A percentile compares a stretch with the other conserved stretches of the same genome.
These are phyloP conservation scores for Brasenia schreberi DNA, from an alignment of 164 flowering plant species.

Conservation along the genomic window DNA sequence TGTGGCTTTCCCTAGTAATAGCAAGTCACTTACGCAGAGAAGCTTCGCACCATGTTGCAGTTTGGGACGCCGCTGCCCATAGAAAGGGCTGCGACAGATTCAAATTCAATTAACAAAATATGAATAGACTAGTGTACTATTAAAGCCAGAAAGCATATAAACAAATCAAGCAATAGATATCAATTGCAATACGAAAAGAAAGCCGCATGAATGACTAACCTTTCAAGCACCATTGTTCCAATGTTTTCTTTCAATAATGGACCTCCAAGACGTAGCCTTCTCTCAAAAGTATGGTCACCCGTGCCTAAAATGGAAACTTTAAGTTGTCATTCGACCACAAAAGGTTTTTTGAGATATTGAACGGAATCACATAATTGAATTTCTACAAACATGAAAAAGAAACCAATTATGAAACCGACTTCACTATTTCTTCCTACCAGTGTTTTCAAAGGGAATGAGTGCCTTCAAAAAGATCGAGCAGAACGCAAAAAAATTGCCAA, in stretches of 20 bases:
- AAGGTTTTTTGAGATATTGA: no score
- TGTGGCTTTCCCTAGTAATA: conserved; percentile 80
- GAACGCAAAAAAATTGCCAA: no score
- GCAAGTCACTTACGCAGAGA: conserved; percentile 90
- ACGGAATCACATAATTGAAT: no score
- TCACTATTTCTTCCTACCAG: no score
- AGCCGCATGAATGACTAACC: conserved; percentile 22
- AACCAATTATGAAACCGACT: no score
- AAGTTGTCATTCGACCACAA: neutral
- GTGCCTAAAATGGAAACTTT: conserved; percentile 41
- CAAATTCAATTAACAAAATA: conserved; percentile 6
- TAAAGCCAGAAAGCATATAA: neutral
- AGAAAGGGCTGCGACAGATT: conserved; percentile 66
- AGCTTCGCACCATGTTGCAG: conserved; percentile 85
- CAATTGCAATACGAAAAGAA: neutral
- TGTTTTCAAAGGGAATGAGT: no score
- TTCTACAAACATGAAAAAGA: no score
- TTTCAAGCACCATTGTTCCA: conserved; percentile 98
- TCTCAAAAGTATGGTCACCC: conserved; percentile 90
- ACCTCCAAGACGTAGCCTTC: conserved; percentile 92
- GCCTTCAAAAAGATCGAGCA: no score
- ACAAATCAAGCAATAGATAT: neutral
- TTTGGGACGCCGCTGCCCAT: conserved; percentile 77
- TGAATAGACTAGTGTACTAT: neutral
- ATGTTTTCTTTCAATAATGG: conserved; percentile 87